Conservation (phyloP, 2,329 filamentous ascomycete genomes). For the Hypoxylon sp. region DNA sequence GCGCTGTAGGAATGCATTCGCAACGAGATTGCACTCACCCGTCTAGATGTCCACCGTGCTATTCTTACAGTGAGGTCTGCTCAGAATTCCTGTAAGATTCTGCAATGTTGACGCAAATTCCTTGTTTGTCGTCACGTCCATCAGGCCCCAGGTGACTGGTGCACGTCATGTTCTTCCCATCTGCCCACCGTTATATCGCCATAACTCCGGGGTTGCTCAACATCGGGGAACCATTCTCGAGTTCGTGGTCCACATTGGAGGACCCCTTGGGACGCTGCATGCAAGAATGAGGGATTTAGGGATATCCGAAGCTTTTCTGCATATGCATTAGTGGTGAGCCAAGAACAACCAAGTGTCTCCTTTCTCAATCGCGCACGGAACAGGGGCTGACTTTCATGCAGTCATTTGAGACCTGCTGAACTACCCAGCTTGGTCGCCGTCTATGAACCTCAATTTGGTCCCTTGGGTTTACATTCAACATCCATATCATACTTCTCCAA, state of each 20-base stretch:
- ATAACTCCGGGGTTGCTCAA: background rate
- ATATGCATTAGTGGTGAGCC: constrained; percentile 28
- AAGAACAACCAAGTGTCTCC: constrained; percentile 28
- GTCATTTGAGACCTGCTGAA: background rate
- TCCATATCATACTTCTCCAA: background rate
- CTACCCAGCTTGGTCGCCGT: background rate
- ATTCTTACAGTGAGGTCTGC: background rate
- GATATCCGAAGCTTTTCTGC: constrained; percentile 20
- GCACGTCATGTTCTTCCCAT: background rate
- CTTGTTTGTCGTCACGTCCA: background rate
- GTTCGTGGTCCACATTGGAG: background rate
- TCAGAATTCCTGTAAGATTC: background rate
- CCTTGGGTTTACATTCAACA: background rate
- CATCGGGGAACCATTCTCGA: background rate
- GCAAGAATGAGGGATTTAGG: constrained; percentile 31
- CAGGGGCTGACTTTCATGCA: background rate
- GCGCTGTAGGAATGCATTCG: constrained; percentile 8
- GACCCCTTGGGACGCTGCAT: constrained; percentile 1
- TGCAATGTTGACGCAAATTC: background rate
- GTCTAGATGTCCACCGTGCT: background rate
- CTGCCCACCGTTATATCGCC: background rate
- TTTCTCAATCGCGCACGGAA: constrained; percentile 7
- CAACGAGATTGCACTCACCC: background rate
- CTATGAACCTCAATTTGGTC: background rate
- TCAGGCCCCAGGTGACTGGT: background rate